phyloP scores from a whole-genome alignment of 768 basidiomycete genomes.

The Nidularia pulvinata region DNA sequence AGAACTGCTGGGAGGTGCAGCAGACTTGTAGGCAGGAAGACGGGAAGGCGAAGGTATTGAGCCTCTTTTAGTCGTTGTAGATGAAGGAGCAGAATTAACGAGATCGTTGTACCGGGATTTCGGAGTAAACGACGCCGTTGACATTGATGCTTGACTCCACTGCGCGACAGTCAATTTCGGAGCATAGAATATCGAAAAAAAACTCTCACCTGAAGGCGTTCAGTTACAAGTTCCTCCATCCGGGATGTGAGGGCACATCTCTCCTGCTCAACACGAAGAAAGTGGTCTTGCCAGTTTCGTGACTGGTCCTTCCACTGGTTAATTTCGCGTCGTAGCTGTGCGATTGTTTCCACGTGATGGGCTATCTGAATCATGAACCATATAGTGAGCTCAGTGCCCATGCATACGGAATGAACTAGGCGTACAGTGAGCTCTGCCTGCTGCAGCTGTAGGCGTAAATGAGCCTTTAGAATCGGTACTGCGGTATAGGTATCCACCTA shows the following conservation, averaged over 20 bases:
- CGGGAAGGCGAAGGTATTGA: conserved; percentile 24
- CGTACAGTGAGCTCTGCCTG: conserved; percentile 59
- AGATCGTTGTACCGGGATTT: conserved; percentile 20
- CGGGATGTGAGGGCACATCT: conserved; percentile 55
- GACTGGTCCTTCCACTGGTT: conserved; percentile 78
- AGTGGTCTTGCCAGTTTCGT: conserved; percentile 80
- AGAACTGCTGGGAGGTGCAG: conserved; percentile 18
- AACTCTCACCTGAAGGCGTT: conserved; percentile 47
- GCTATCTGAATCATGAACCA: conserved; percentile 35
- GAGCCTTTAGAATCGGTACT: neutral
- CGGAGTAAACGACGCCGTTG: conserved; percentile 25
- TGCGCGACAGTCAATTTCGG: conserved; percentile 5
- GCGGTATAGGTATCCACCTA: conserved; percentile 25
- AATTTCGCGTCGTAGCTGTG: conserved; percentile 62
- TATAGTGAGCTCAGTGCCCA: neutral
- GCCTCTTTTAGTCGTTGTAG: conserved; percentile 22
- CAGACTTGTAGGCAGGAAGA: conserved; percentile 24
- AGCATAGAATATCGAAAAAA: conserved; percentile 1
- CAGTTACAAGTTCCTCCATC: conserved; percentile 57
- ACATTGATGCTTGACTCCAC: conserved; percentile 1
- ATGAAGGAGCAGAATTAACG: conserved; percentile 22
- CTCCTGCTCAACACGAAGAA: conserved; percentile 72
- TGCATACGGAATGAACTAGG: conserved; percentile 1
- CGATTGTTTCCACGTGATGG: conserved; percentile 60
- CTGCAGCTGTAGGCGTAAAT: conserved; percentile 33